Base-by-base conservation (phyloP, 1,284 basidiomycete species). In the Marasmius fiardii region DNA sequence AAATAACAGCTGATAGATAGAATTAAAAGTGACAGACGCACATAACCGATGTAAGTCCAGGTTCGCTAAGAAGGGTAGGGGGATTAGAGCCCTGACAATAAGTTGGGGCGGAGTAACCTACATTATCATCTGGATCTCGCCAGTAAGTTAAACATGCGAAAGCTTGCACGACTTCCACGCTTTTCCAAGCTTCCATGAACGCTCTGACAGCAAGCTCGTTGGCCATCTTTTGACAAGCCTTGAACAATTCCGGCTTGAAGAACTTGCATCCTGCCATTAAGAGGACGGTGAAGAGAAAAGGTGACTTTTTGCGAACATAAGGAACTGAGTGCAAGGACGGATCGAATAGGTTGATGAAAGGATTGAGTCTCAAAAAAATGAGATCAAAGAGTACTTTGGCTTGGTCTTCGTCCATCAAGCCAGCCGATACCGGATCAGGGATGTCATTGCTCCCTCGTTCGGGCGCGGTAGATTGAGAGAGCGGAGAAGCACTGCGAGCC, bases 251-350 rank as follows among this genome's bases (percentile, higher is more conserved):
- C 8, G 85, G 81, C 57, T 81, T 81, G 74, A 91, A 93, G 65
- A 93, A 93, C 69, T 93, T 92, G 75, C 86, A 88, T 21, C 86
- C 88, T 16, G 87, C 89, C 80, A 91, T 88, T 65, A 93, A 76
- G 56, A 94, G 79, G 33, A 86, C 83, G 5, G 91, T 90, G 69
- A 92, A 93, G 52, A 94, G 76, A 64, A 93, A 86, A 0, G 88
- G 86, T 51, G 83, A 90, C 58, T 81, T 82, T 21, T 77, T 76
- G 61, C 92, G 88, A 62, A 93, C 83, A 65, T 92, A 92, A 37
- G 74, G 62, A 51, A 85, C 79, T 0, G 89, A 84, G 68, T 93
- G 90, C 34, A 93, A 72, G 34, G 82, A 75, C 33, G 88, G 86
- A 70, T 93, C 91, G 65, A 93, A 91, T 33, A 93, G 76, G 67